phyloP scores from a whole-genome alignment of 225 moss, liverwort and hornwort species.

The Anthoceros angustus region DNA sequence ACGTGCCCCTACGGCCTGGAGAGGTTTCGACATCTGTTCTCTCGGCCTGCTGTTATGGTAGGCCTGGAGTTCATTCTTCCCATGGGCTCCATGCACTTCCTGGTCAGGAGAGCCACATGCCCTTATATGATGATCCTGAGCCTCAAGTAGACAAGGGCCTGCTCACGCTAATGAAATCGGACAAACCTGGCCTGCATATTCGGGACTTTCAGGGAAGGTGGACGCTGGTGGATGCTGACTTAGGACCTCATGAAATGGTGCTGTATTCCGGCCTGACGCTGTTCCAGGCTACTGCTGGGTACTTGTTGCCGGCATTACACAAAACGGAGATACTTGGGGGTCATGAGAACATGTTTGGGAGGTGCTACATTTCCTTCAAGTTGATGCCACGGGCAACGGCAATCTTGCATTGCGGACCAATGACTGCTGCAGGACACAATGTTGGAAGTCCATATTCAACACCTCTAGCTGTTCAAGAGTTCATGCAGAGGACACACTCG shows the following conservation, averaged over 20 bases:
- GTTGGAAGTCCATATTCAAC: conserved; percentile 65
- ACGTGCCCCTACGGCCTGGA: conserved; percentile 62
- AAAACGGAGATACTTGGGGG: conserved; percentile 52
- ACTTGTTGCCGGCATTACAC: conserved; percentile 60
- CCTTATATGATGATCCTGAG: conserved; percentile 58
- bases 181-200: conserved; percentile 78
- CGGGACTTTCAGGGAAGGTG: conserved; percentile 76
- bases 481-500: conserved; percentile 86
- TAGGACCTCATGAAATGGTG: conserved; percentile 82
- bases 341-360: conserved; percentile 51
- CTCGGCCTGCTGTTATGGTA: conserved; percentile 55
- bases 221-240: conserved; percentile 69
- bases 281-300: conserved; percentile 77
- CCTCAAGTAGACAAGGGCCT: conserved; percentile 79
- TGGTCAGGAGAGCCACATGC: conserved; percentile 58
- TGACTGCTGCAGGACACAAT: conserved; percentile 67
- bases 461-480: conserved; percentile 68
- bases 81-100: conserved; percentile 20
- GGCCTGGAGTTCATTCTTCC: conserved; percentile 64
- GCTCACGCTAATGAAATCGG: conserved; percentile 78
- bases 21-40: conserved; percentile 87
- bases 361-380: conserved; percentile 78
- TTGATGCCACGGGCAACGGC: conserved; percentile 79
- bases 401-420: conserved; percentile 81
- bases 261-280: conserved; percentile 64